A percentile compares a stretch with the other conserved stretches of the same genome.
These are phyloP conservation scores for Protea cynaroides DNA, from an alignment of 164 flowering plant species.

Conservation along the genomic window DNA sequence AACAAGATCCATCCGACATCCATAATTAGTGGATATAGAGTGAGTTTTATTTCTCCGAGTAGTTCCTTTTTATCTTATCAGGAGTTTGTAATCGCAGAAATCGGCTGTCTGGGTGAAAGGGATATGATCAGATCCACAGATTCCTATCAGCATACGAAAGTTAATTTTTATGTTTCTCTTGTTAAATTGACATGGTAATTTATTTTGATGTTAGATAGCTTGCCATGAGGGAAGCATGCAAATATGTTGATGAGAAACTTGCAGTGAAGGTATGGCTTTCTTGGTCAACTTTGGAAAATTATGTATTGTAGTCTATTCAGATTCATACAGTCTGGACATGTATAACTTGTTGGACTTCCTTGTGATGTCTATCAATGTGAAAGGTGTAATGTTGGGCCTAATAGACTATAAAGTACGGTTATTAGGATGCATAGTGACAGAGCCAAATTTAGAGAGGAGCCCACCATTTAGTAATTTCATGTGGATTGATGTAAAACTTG, in stretches of 20 bases:
- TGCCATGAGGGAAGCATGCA: conserved; percentile 92
- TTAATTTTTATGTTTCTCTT: background rate
- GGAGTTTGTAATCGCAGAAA: no score
- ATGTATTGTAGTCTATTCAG: no score
- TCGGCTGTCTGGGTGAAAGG: no score
- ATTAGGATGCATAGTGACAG: no score
- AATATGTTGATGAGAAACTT: conserved; percentile 79
- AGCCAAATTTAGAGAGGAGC: background rate
- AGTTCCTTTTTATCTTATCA: background rate
- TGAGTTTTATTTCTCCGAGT: conserved; percentile 25
- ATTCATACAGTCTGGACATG: no score
- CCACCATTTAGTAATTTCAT: background rate
- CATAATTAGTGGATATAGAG: conserved; percentile 93
- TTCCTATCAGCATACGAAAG: no score
- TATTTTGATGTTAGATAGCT: conserved; percentile 49
- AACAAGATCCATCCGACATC: conserved; percentile 97
- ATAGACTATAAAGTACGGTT: background rate
- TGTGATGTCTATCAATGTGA: background rate
- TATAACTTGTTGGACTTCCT: background rate
- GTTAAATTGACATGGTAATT: no score
- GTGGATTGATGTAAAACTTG: background rate
- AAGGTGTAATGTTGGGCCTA: background rate
- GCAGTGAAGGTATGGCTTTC: conserved; percentile 58
- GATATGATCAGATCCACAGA: no score
- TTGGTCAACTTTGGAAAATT: background rate